A percentile compares a stretch with the other conserved stretches of the same genome.
Evolutionary conservation across 2,329 filamentous ascomycete genomes (phyloP).

Genomic region (Orbilia blumenaviensis): DNA sequence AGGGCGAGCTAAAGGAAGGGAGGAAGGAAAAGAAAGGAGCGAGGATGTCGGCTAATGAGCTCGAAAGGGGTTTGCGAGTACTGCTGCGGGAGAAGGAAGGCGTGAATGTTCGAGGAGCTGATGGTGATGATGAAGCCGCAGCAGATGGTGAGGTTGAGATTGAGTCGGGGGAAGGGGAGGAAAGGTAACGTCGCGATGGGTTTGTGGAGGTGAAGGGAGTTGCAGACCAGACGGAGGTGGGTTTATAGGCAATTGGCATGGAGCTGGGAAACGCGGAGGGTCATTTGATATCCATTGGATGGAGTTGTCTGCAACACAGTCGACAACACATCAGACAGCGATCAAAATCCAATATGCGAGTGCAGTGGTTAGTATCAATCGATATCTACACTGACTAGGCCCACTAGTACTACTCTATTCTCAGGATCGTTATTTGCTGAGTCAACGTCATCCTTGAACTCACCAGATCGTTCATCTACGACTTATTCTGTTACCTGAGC

Average conservation of each 20-base stretch:
- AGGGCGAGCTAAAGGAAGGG: conserved; percentile 54
- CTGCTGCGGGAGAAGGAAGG: neutral
- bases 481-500: too few relatives aligned
- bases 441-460: too few relatives aligned
- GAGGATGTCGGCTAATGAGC: conserved; percentile 16
- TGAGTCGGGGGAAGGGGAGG: neutral
- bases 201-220: neutral
- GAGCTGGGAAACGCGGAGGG: neutral
- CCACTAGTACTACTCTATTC: too few relatives aligned
- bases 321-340: too few relatives aligned
- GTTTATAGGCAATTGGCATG: neutral
- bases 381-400: too few relatives aligned
- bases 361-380: too few relatives aligned
- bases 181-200: neutral
- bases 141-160: neutral
- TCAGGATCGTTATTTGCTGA: too few relatives aligned
- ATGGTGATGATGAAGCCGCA: neutral
- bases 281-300: too few relatives aligned
- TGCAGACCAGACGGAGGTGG: neutral
- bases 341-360: too few relatives aligned
- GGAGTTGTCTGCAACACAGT: too few relatives aligned
- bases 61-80: conserved; percentile 9
- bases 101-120: neutral
- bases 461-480: too few relatives aligned
- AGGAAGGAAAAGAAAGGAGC: conserved; percentile 2